Evolutionary conservation across 805 yeast species (phyloP), one percentile per base, ranked within the genome.

Genomic region (Candida incommunis): DNA sequence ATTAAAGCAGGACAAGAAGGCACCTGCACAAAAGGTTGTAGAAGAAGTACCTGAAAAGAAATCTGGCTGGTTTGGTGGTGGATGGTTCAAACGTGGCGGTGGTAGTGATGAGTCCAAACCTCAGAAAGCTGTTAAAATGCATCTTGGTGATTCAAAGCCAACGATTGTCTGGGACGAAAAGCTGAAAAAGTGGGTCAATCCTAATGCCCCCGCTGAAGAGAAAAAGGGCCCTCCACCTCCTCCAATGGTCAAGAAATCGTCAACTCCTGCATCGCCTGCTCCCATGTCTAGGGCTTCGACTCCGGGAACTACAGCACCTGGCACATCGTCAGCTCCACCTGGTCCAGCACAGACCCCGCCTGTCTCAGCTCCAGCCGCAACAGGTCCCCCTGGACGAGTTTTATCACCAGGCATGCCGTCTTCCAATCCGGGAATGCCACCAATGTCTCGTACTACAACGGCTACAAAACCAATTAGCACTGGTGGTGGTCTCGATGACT

Each of bases 101-200:
- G 13, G n/a, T 11, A 26, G n/a, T 25, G 40, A 40, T 11, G 44
- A 47, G 50, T 4, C 40, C 21, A 41, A 43, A 37, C 24, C 41
- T 11, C 40, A 54, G 50, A 45, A 48, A 48, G 40, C 87, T 0
- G 72, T 79, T 49, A 75, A 76, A 50, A 97, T 96, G 29, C 86
- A 92, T 52, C 65, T 92, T 44, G 98, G 97, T 11, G 84, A 82
- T 46, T 72, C 77, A 48, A 81, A 71, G 57, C 67, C 74, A 16
- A 81, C 37, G 5, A 31, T 92, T 58, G 73, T 75, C 55, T 92
- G 77, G 60, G 95, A 88, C 64, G 90, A 84, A 54, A 76, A 82
- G 48, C 71, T 82, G 57, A 79, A 81, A 59, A 74, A 95, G 55
- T 92, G 96, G 96, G 76, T 92, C 44, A 80, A 85, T 57, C 75